Conservation (phyloP, 257 asterid species). For the Solanum chaucha region DNA sequence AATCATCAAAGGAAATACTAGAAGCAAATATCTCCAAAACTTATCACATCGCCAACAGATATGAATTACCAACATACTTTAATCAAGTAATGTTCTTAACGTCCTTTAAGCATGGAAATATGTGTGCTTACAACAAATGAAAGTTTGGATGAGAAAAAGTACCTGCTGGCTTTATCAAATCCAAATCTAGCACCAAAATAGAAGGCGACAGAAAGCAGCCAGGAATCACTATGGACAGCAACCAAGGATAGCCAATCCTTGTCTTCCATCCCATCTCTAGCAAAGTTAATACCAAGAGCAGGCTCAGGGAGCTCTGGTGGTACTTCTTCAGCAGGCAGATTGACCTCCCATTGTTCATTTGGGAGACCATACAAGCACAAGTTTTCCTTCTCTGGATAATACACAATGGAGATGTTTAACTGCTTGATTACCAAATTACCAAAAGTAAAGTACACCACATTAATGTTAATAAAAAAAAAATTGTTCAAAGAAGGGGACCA, state of each 20-base stretch:
- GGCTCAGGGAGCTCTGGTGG: conserved; percentile 70
- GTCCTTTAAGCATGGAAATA: not conserved
- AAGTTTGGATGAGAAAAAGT: not conserved
- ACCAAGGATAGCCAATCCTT: conserved; percentile 57
- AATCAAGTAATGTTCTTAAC: not conserved
- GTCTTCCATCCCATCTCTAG: conserved; percentile 57
- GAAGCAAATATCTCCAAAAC: not conserved
- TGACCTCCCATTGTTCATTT: conserved; percentile 54
- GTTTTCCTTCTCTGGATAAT: conserved; percentile 46
- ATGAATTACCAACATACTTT: not conserved
- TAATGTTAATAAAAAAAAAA: not conserved
- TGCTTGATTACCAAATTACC: not conserved
- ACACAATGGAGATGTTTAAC: conserved; percentile 2
- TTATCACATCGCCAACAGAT: not conserved
- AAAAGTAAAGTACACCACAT: not conserved
- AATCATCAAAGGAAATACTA: not conserved
- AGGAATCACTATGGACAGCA: conserved; percentile 57
- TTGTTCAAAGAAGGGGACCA: not conserved
- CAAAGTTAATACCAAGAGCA: conserved; percentile 59
- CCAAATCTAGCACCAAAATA: conserved; percentile 56
- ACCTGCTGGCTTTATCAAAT: conserved; percentile 50
- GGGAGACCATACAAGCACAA: conserved; percentile 55
- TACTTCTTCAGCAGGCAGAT: conserved; percentile 56
- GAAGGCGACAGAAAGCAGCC: conserved; percentile 53
- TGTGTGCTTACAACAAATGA: not conserved